These are phyloP conservation scores for Didymella glomerata DNA, from an alignment of 2,329 filamentous ascomycete genomes.

Conservation along the genomic window DNA sequence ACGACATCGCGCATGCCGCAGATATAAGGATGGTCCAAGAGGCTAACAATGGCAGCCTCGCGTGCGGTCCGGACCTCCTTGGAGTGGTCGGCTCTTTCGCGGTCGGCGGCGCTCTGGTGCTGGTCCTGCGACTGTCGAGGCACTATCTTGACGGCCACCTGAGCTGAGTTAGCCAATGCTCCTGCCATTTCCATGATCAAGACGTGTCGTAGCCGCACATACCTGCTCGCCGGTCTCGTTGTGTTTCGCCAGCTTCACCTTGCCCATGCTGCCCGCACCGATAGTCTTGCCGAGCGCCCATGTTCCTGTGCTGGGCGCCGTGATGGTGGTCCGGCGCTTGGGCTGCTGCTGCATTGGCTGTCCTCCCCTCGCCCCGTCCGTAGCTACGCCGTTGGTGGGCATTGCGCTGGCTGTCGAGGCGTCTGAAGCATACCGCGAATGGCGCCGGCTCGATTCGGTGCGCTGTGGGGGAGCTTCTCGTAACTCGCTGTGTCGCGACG, in stretches of 20 bases:
- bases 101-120: conserved; percentile 73
- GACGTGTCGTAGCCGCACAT: conserved; percentile 39
- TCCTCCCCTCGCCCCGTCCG: conserved; percentile 39
- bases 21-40: conserved; percentile 94
- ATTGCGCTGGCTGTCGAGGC: conserved; percentile 49
- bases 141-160: conserved; percentile 98
- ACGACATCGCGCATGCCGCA: conserved; percentile 96
- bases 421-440: conserved; percentile 58
- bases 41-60: conserved; percentile 94
- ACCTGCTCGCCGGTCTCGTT: conserved; percentile 91
- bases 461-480: conserved; percentile 63
- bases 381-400: conserved; percentile 49
- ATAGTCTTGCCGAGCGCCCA: conserved; percentile 98
- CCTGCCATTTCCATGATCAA: neutral
- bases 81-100: conserved; percentile 91
- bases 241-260: conserved; percentile 94
- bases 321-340: conserved; percentile 78
- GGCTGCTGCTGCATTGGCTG: conserved; percentile 36
- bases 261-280: conserved; percentile 97
- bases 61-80: conserved; percentile 95
- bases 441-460: conserved; percentile 63
- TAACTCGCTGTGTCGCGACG: conserved; percentile 69
- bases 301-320: conserved; percentile 81
- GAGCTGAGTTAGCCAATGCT: conserved; percentile 24
- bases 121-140: conserved; percentile 90